Base-by-base conservation (phyloP, 768 basidiomycete species). In the Collybiopsis confluens region DNA sequence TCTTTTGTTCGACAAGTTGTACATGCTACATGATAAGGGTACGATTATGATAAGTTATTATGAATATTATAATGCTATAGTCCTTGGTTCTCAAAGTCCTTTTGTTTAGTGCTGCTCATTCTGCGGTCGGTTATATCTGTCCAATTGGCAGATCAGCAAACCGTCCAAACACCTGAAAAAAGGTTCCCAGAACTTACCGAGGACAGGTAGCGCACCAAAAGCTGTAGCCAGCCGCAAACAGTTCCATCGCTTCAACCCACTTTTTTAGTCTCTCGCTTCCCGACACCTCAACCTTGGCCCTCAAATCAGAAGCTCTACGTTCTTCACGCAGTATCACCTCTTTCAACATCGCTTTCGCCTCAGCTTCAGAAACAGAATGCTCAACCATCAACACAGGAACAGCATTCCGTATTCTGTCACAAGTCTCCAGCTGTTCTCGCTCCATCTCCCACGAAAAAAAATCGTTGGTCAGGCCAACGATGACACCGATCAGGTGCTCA, bases 381-480 rank as follows among this genome's bases (percentile, higher is more conserved):
- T 46, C 45, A 9, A 36, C 46, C 54, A 54, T 54, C 28, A 54
- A 26, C 6, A 54, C 38, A 10, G 45, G 45, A 26, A 49, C 43
- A 7, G 54, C 54, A 26, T 54, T 54, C 15, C 45, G 16, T 7
- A 54, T 42, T 40, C 54, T 38, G 27, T 54, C 54, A 18, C 45
- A 48, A 9, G 45, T 5, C 18, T 54, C 30, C 30, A 26, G 23
- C n/a, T n/a, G n/a, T n/a, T n/a, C n/a, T 9, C 45, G 44, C 35
- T 54, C 54, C 54, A 47, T 54, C 28, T 48, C 33, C 54, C 54
- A 54, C 15, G 54, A 54, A 24, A 54, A 54, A 21, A 48, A 54
- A 23, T 54, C 54, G 18, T 54, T 54, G 23, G 47, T 54, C 15
- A 54, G 23, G 8, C 54, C 54, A 9, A 48, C 52, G 24, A 53